Conservation (phyloP, 169 alveolate genomes). For the Cryptosporidium ryanae region DNA sequence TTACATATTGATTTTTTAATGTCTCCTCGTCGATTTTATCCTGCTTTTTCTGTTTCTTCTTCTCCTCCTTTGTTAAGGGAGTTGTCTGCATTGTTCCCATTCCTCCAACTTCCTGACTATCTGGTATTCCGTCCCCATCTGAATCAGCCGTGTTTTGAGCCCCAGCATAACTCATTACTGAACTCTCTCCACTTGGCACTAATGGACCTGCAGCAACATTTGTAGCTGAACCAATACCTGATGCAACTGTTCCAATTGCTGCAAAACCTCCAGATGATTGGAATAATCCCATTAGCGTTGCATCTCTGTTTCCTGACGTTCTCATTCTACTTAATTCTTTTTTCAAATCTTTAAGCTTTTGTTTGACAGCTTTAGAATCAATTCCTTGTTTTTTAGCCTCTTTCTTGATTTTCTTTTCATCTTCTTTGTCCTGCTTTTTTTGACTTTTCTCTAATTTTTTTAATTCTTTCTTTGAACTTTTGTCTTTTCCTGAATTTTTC, state of each 20-base stretch:
- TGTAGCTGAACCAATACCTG: background rate
- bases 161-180: background rate
- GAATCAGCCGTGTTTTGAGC: background rate
- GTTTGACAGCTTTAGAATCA: background rate
- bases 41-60: slow-evolving; percentile 46
- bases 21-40: slow-evolving; percentile 19
- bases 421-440: slow-evolving; percentile 29
- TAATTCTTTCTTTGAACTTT: slow-evolving; percentile 7
- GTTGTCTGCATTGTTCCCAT: background rate
- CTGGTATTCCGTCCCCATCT: background rate
- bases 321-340: slow-evolving; percentile 10
- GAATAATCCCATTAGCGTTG: slow-evolving; percentile 18
- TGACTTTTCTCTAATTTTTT: slow-evolving; percentile 16
- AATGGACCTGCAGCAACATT: background rate
- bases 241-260: background rate
- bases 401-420: slow-evolving; percentile 30
- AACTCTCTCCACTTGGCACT: background rate
- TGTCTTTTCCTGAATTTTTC: slow-evolving; percentile 6
- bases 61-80: slow-evolving; percentile 28
- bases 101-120: background rate
- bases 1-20: background rate
- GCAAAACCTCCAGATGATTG: slow-evolving; percentile 25
- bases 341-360: slow-evolving; percentile 11
- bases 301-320: background rate
- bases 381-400: slow-evolving; percentile 5